Evolutionary conservation across 768 basidiomycete genomes (phyloP), one percentile per base, ranked within the genome.

Genomic region (Phaeotremella fagi): DNA sequence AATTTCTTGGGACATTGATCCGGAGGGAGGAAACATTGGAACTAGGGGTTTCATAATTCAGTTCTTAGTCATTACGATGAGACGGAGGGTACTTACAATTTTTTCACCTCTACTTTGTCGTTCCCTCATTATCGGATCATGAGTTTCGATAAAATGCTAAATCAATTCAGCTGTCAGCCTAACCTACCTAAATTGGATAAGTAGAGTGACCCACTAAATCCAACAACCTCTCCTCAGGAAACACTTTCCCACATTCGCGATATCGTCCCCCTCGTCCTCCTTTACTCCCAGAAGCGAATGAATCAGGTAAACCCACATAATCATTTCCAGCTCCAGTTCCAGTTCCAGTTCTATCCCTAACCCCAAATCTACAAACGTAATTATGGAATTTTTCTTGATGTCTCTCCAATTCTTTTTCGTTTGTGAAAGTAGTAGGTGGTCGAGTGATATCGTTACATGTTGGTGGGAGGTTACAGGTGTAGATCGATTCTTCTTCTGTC

Each of bases 61-160:
- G 11, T 35, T 35, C 11, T 35, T 35, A 35, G n/a, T 9, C 11
- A n/a, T 35, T 35, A 9, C 33, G n/a, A n/a, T 35, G 33, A 37
- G 29, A 42, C 16, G 31, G 31, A 16, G 31, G 31, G 16, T 33
- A 77, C 85, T 46, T 61, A 89, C 90, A 42, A 88, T 91, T 75
- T 87, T 90, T 65, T 90, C 86, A 22, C 90, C 89, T 37, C 84
- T 80, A 38, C 88, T 85, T 66, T 83, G 85, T 27, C 82, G 79
- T 33, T 89, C 76, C 12, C 81, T 83, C n/a, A 87, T 83, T 25
- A 92, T 75, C 3, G 89, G 85, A 74, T 94, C 88, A 59, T 94
- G 90, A 59, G 85, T 86, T 75, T 94, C 90, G 22, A 63, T 57
- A 6, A 70, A 55, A 57, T 77, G 76, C 76, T 77, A 54, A 26